A percentile compares a stretch with the other conserved stretches of the same genome.
These are phyloP conservation scores for Lepidium sativum DNA, from an alignment of 345 rosid species.

Conservation along the genomic window DNA sequence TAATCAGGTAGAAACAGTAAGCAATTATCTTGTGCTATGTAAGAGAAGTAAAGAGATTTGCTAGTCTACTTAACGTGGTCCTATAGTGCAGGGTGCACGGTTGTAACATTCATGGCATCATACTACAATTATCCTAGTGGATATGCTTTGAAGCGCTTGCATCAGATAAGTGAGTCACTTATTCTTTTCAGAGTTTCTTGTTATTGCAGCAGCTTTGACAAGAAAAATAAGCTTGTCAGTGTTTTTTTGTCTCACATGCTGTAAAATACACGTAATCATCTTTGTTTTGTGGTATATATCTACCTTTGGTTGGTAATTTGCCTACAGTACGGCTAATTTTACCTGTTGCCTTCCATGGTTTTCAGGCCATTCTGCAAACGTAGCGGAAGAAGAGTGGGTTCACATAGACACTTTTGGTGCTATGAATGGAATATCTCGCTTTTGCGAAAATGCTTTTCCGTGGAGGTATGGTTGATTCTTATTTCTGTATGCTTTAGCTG, in stretches of 20 bases:
- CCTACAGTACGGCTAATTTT: neutral
- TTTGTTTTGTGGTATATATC: neutral
- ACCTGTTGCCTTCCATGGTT: constrained; percentile 5
- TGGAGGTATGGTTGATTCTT: constrained; percentile 61
- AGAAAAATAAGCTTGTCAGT: neutral
- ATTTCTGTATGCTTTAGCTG: neutral
- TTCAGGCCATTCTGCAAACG: constrained; percentile 42
- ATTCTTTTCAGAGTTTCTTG: neutral
- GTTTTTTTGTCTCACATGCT: constrained; percentile 1
- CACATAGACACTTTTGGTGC: constrained; percentile 90
- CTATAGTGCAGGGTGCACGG: constrained; percentile 84
- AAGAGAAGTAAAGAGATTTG: constrained; percentile 1
- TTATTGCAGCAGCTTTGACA: neutral
- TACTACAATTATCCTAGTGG: constrained; percentile 89
- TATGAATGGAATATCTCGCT: constrained; percentile 94
- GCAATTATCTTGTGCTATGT: neutral
- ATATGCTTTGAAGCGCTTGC: constrained; percentile 72
- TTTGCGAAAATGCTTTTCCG: constrained; percentile 65
- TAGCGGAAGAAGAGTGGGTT: constrained; percentile 54
- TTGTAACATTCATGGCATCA: constrained; percentile 70
- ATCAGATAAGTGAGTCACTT: constrained; percentile 53
- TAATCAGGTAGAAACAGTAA: constrained; percentile 50
- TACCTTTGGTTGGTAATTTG: neutral
- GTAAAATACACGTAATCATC: neutral
- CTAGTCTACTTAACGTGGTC: constrained; percentile 21